Conservation (phyloP, 78 protist species). For the Monosiga brevicollis region DNA sequence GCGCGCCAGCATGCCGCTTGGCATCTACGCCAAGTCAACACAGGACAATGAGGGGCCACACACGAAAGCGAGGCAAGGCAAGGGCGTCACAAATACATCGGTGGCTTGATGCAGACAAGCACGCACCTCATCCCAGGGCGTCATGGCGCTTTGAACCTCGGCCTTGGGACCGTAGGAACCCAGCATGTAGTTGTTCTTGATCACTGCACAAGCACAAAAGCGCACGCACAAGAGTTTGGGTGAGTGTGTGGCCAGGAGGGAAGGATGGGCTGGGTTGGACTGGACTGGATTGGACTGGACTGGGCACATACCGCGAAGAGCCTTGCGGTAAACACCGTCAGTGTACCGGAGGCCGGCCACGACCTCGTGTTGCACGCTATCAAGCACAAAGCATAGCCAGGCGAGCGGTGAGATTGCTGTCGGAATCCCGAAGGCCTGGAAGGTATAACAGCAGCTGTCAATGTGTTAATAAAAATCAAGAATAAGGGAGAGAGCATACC, state of each 20-base stretch:
- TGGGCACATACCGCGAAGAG: conserved; percentile 27
- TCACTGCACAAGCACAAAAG: conserved; percentile 21
- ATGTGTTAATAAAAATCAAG: too few species aligned
- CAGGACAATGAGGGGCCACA: not conserved
- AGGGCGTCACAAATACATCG: not conserved
- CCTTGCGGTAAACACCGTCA: conserved; percentile 48
- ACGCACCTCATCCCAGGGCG: conserved; percentile 8
- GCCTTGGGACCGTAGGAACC: conserved; percentile 66
- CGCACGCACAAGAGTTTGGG: not conserved
- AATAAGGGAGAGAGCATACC: too few species aligned
- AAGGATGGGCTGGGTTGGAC: not conserved
- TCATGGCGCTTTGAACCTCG: conserved; percentile 17
- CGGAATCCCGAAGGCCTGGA: too few species aligned
- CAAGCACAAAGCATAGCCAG: too few species aligned
- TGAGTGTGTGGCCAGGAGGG: not conserved
- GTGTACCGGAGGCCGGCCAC: conserved; percentile 67
- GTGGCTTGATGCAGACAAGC: not conserved
- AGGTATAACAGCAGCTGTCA: too few species aligned
- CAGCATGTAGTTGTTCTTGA: conserved; percentile 46
- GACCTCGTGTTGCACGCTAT: conserved; percentile 64
- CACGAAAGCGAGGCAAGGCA: not conserved
- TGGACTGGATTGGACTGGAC: not conserved
- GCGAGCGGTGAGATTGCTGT: too few species aligned
- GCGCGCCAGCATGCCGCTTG: conserved; percentile 67
- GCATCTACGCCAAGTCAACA: conserved; percentile 46